These are phyloP conservation scores for Arthroderma sp. DNA, from an alignment of 2,329 filamentous ascomycete species.

Conservation along the genomic window DNA sequence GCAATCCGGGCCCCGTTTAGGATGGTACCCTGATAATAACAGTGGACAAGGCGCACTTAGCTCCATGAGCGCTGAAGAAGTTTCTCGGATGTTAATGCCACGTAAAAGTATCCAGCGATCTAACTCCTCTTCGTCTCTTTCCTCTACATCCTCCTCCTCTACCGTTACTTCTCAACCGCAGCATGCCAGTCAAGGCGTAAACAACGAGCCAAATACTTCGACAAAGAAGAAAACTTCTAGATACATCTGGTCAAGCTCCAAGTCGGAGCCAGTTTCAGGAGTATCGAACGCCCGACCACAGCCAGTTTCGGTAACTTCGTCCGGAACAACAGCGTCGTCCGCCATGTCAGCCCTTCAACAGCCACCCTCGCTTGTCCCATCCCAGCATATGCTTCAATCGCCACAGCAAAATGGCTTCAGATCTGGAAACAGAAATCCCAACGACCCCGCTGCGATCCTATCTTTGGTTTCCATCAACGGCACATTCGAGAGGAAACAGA, in stretches of 20 bases:
- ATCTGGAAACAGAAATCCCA: slow-evolving; percentile 28
- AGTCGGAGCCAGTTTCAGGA: slow-evolving; percentile 52
- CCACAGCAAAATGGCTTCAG: slow-evolving; percentile 46
- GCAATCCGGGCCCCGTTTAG: slow-evolving; percentile 46
- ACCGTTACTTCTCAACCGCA: slow-evolving; percentile 24
- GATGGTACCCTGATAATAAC: slow-evolving; percentile 46
- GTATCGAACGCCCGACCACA: slow-evolving; percentile 50
- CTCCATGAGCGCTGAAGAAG: slow-evolving; percentile 72
- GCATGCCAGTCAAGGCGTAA: slow-evolving; percentile 23
- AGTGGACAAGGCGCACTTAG: slow-evolving; percentile 47
- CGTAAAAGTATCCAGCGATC: slow-evolving; percentile 76
- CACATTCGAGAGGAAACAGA: slow-evolving; percentile 94
- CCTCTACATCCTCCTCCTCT: slow-evolving; percentile 47
- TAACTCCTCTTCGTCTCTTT: slow-evolving; percentile 79
- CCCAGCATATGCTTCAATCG: slow-evolving; percentile 55
- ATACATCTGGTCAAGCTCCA: slow-evolving; percentile 52
- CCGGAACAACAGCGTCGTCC: slow-evolving; percentile 46
- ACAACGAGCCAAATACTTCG: slow-evolving; percentile 27
- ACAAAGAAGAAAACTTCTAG: slow-evolving; percentile 35
- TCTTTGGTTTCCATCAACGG: slow-evolving; percentile 84
- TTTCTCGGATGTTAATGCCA: slow-evolving; percentile 76
- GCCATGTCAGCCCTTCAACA: slow-evolving; percentile 52
- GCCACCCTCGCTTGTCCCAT: slow-evolving; percentile 48
- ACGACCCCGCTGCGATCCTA: slow-evolving; percentile 60
- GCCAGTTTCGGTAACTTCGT: slow-evolving; percentile 44